Evolutionary conservation across 345 rosid species (phyloP).

Genomic region (Mangifera indica): DNA sequence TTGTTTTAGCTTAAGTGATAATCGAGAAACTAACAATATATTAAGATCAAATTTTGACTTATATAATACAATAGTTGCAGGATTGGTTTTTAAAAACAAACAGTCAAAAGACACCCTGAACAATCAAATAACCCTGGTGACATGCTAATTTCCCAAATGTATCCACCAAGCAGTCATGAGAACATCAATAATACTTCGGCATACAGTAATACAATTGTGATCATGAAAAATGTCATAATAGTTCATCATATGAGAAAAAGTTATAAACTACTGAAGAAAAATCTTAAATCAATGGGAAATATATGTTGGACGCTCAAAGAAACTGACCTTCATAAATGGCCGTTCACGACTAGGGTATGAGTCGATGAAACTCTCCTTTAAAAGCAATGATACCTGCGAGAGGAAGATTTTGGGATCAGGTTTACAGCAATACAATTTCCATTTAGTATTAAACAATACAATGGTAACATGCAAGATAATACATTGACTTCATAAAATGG

Average conservation of each 20-base stretch:
- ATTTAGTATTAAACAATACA: neutral
- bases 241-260: neutral
- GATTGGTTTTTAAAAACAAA: too few species aligned
- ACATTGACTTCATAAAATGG: neutral
- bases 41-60: too few species aligned
- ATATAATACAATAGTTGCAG: too few species aligned
- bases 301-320: neutral
- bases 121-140: too few species aligned
- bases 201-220: neutral
- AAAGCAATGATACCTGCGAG: conserved; percentile 77
- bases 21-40: too few species aligned
- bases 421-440: neutral
- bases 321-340: conserved; percentile 79
- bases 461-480: neutral
- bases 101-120: too few species aligned
- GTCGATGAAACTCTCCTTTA: conserved; percentile 89
- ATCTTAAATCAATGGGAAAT: neutral
- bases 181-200: neutral
- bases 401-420: conserved; percentile 15
- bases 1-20: too few species aligned
- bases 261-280: neutral
- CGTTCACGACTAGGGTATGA: conserved; percentile 81
- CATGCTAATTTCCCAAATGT: neutral
- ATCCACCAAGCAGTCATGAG: neutral
- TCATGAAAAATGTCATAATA: neutral